Conservation (phyloP, 495 filamentous ascomycete species). For the Lindgomyces ingoldianus region DNA sequence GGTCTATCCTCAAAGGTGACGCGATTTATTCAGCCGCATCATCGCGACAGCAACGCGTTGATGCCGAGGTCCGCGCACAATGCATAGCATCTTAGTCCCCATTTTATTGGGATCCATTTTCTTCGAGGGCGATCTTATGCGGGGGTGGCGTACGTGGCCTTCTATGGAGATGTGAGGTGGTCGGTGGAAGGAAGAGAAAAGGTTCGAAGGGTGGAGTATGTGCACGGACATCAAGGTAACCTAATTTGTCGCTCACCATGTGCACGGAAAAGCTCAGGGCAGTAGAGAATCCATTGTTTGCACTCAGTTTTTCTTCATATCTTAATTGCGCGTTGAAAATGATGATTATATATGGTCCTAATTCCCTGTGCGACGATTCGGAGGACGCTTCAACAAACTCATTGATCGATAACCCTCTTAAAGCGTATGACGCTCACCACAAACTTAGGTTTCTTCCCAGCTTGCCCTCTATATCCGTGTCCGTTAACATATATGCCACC, state of each 20-base stretch:
- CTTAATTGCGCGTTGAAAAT: no score
- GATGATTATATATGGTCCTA: no score
- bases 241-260: neutral
- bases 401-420: no score
- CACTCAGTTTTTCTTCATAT: no score
- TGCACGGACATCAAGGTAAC: neutral
- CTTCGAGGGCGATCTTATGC: conserved; percentile 6
- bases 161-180: neutral
- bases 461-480: neutral
- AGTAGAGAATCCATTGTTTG: no score
- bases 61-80: neutral
- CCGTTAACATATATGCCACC: neutral
- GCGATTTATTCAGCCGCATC: conserved; percentile 9
- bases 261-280: no score
- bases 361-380: no score
- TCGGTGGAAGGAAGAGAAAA: neutral
- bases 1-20: neutral
- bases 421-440: conserved; percentile 11
- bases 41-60: neutral
- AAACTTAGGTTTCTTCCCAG: neutral
- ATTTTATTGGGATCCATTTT: neutral
- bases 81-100: no score
- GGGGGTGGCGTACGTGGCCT: neutral
- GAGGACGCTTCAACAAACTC: no score
- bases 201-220: neutral